Evolutionary conservation across 345 rosid genomes (phyloP).

Genomic region (Pistacia atlantica): DNA sequence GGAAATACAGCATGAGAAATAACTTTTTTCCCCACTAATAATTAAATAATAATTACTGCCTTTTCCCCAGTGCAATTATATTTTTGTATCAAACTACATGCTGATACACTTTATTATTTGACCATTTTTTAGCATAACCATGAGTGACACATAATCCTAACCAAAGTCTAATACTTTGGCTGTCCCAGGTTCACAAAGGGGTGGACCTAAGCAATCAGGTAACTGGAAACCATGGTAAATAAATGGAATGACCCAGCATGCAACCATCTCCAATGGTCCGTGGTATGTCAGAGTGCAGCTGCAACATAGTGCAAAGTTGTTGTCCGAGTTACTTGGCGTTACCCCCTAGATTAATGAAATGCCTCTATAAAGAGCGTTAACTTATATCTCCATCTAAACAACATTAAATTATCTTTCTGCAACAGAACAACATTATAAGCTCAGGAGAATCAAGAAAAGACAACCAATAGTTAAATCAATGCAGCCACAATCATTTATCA

Average conservation of each 20-base stretch:
- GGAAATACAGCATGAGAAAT: background rate
- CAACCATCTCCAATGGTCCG: background rate
- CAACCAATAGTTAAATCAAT: background rate
- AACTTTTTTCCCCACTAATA: background rate
- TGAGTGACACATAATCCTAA: background rate
- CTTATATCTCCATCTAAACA: background rate
- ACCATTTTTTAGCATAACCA: background rate
- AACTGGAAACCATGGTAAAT: background rate
- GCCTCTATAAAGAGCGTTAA: background rate
- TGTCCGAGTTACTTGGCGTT: background rate
- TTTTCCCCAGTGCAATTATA: background rate
- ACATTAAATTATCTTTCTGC: background rate
- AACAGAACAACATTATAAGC: background rate
- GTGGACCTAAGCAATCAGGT: background rate
- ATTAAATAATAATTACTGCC: background rate
- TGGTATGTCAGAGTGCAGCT: background rate
- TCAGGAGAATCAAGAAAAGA: background rate
- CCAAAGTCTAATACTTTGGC: background rate
- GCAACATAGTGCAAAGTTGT: background rate
- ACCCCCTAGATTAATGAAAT: background rate
- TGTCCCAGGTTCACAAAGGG: background rate
- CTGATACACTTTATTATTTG: background rate
- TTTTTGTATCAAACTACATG: background rate
- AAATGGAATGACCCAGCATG: background rate
- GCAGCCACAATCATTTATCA: background rate